A percentile compares a stretch with the other conserved stretches of the same genome.
Evolutionary conservation across 2,329 filamentous ascomycete genomes (phyloP).

Genomic region (Pseudocercospora crystallina): DNA sequence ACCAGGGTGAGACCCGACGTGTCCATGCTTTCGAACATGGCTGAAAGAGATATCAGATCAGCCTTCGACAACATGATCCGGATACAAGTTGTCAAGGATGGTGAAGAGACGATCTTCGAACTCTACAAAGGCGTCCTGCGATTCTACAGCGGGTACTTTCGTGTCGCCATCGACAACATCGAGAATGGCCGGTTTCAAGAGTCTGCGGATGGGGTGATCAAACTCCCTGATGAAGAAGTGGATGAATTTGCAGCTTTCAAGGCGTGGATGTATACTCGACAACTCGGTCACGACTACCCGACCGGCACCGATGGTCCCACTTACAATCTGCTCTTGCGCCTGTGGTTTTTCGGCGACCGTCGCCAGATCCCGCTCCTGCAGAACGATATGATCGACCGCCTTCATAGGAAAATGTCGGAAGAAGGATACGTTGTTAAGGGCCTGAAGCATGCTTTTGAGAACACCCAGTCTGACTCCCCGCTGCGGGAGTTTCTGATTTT

Average conservation of each 20-base stretch:
- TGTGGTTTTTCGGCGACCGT: conserved; percentile 17
- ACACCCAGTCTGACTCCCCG: neutral
- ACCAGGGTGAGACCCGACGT: neutral
- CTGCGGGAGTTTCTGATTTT: neutral
- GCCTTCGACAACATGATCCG: conserved; percentile 3
- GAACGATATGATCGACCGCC: neutral
- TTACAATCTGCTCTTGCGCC: neutral
- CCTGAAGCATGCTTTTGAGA: neutral
- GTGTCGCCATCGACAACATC: conserved; percentile 16
- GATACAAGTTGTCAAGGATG: conserved; percentile 14
- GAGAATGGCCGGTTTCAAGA: conserved; percentile 16
- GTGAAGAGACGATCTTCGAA: conserved; percentile 10
- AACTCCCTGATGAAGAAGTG: conserved; percentile 15
- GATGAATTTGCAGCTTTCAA: conserved; percentile 17
- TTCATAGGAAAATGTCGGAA: neutral
- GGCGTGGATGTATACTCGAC: conserved; percentile 22
- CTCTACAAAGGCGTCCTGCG: conserved; percentile 21
- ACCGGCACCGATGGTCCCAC: too few relatives aligned
- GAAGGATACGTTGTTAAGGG: neutral
- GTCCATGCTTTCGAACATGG: too few relatives aligned
- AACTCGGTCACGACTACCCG: too few relatives aligned
- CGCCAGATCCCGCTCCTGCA: conserved; percentile 8
- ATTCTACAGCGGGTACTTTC: conserved; percentile 26
- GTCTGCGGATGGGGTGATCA: conserved; percentile 6
- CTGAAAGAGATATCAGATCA: too few relatives aligned